These are phyloP conservation scores for Pseudopithomyces chartarum DNA, from an alignment of 2,329 filamentous ascomycete species.

Conservation along the genomic window DNA sequence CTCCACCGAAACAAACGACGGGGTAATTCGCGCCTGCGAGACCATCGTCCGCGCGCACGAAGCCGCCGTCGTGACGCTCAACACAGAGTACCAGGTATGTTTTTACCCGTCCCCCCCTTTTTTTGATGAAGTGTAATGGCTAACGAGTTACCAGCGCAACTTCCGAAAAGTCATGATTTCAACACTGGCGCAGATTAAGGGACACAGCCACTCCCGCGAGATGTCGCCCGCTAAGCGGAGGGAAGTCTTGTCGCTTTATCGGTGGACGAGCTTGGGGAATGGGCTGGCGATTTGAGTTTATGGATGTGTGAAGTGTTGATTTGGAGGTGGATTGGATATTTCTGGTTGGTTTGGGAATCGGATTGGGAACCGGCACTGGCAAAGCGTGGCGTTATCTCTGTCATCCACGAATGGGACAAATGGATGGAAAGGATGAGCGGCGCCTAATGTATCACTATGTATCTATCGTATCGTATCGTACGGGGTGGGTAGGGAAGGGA, in stretches of 20 bases:
- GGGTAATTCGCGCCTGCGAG: conserved; percentile 86
- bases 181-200: conserved; percentile 45
- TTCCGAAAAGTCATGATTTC: conserved; percentile 60
- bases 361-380: too few relatives aligned
- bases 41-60: conserved; percentile 92
- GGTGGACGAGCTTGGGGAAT: conserved; percentile 55
- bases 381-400: too few relatives aligned
- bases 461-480: not conserved
- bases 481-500: too few relatives aligned
- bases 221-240: conserved; percentile 48
- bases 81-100: conserved; percentile 86
- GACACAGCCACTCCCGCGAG: conserved; percentile 41
- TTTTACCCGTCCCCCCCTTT: not conserved
- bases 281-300: conserved; percentile 11
- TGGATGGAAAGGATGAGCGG: too few relatives aligned
- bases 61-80: conserved; percentile 92
- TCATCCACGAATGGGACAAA: too few relatives aligned
- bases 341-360: too few relatives aligned
- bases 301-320: not conserved
- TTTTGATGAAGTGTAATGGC: not conserved
- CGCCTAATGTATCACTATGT: not conserved
- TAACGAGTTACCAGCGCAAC: conserved; percentile 50
- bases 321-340: too few relatives aligned
- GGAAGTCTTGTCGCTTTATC: conserved; percentile 58
- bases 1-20: conserved; percentile 79